These are phyloP conservation scores for Fusarium cicatricum DNA, from an alignment of 2,329 filamentous ascomycete genomes.

Conservation along the genomic window DNA sequence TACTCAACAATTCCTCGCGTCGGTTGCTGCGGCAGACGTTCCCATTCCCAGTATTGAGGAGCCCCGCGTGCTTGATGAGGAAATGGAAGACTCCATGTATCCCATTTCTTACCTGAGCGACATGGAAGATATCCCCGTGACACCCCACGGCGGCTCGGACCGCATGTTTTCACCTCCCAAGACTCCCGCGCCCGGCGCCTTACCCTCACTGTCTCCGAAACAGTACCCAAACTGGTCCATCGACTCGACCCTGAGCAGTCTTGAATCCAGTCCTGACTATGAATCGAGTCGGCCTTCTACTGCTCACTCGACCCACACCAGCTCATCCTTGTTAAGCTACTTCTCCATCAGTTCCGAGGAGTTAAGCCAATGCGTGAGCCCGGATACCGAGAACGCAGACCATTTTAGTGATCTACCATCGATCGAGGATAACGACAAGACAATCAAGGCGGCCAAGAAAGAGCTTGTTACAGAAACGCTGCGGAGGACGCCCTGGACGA, in stretches of 20 bases:
- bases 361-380: conserved; percentile 59
- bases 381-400: conserved; percentile 49
- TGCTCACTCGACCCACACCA: conserved; percentile 66
- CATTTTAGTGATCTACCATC: conserved; percentile 37
- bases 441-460: conserved; percentile 39
- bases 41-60: conserved; percentile 72
- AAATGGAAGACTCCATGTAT: conserved; percentile 51
- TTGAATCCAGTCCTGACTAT: conserved; percentile 66
- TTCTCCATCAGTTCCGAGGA: conserved; percentile 66
- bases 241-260: conserved; percentile 63
- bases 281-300: conserved; percentile 69
- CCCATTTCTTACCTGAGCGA: conserved; percentile 48
- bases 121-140: conserved; percentile 44
- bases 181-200: conserved; percentile 62
- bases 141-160: conserved; percentile 45
- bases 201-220: conserved; percentile 54
- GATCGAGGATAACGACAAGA: conserved; percentile 44
- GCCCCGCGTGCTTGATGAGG: conserved; percentile 56
- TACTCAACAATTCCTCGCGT: conserved; percentile 72
- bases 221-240: conserved; percentile 68
- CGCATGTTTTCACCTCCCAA: conserved; percentile 64
- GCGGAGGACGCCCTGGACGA: conserved; percentile 68
- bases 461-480: conserved; percentile 41
- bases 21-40: conserved; percentile 70
- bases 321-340: conserved; percentile 64